Conservation (phyloP, 441 rosid genomes). For the Monsonia emarginata region DNA sequence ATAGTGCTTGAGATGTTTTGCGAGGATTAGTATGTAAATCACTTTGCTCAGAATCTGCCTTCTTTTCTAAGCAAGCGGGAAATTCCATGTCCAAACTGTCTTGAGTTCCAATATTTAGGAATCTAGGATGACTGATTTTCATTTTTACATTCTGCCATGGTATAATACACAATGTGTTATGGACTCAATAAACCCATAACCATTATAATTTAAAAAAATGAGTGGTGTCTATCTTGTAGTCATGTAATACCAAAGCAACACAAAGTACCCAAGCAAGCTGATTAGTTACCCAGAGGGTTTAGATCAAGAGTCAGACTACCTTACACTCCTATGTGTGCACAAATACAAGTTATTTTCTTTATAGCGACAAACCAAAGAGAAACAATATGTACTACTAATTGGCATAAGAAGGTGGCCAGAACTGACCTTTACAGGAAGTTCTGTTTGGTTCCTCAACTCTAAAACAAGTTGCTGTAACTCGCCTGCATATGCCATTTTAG, state of each 20-base stretch:
- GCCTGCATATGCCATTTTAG: slow-evolving; percentile 65
- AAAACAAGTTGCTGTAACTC: slow-evolving; percentile 63
- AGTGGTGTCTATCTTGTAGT: slow-evolving; percentile 5
- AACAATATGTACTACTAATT: background rate
- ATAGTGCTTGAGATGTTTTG: slow-evolving; percentile 34
- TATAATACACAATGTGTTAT: slow-evolving; percentile 14
- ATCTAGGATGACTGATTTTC: slow-evolving; percentile 83
- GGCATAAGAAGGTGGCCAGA: slow-evolving; percentile 11
- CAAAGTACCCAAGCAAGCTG: background rate
- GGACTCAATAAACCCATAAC: slow-evolving; percentile 6
- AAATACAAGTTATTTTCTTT: background rate
- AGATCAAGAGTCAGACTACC: slow-evolving; percentile 2
- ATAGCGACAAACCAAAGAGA: background rate
- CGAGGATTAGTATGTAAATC: slow-evolving; percentile 23
- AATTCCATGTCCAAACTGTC: slow-evolving; percentile 40
- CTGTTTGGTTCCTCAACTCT: slow-evolving; percentile 65
- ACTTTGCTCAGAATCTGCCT: slow-evolving; percentile 27
- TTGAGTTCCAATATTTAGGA: slow-evolving; percentile 45
- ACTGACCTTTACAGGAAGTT: slow-evolving; percentile 62
- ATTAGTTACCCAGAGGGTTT: background rate
- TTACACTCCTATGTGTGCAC: background rate
- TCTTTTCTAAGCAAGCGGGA: slow-evolving; percentile 68
- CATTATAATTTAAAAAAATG: background rate
- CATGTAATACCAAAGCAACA: background rate
- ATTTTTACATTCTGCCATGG: slow-evolving; percentile 75